phyloP scores from a whole-genome alignment of 352 stramenopile genomes.

The Pythium periplocum region DNA sequence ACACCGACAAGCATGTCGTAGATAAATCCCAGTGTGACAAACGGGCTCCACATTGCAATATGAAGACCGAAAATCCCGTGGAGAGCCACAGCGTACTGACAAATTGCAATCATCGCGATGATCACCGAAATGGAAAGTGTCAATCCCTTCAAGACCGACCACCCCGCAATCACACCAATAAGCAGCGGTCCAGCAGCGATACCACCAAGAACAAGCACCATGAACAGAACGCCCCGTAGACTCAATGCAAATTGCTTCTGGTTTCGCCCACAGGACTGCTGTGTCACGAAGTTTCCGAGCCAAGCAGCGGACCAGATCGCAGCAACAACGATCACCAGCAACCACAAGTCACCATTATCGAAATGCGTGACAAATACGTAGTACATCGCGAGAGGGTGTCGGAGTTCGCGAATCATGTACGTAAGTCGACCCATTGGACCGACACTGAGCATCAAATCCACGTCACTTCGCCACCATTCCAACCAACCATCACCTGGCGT shows the following conservation, averaged over 20 bases:
- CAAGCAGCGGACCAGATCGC: constrained; percentile 19
- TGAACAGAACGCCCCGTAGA: constrained; percentile 67
- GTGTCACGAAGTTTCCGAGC: constrained; percentile 38
- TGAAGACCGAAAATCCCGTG: constrained; percentile 59
- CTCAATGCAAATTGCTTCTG: constrained; percentile 54
- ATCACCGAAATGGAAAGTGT: constrained; percentile 66
- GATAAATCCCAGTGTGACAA: constrained; percentile 76
- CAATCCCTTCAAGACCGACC: constrained; percentile 58
- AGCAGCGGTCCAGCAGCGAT: constrained; percentile 52
- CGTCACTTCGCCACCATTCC: constrained; percentile 68
- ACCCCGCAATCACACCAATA: constrained; percentile 46
- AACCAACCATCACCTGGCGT: constrained; percentile 66
- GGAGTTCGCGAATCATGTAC: constrained; percentile 77
- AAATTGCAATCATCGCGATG: constrained; percentile 62
- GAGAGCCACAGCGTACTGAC: constrained; percentile 65
- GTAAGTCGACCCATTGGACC: constrained; percentile 62
- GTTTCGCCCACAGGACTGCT: constrained; percentile 44
- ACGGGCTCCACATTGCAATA: constrained; percentile 59
- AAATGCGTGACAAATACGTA: constrained; percentile 81
- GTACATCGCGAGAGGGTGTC: constrained; percentile 75
- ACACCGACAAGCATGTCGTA: constrained; percentile 82
- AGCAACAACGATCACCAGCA: constrained; percentile 23
- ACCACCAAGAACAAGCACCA: constrained; percentile 55
- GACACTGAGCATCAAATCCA: constrained; percentile 64
- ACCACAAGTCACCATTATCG: constrained; percentile 42